phyloP scores from a whole-genome alignment of 2,329 filamentous ascomycete genomes.

The Colletotrichum gloeosporioides region DNA sequence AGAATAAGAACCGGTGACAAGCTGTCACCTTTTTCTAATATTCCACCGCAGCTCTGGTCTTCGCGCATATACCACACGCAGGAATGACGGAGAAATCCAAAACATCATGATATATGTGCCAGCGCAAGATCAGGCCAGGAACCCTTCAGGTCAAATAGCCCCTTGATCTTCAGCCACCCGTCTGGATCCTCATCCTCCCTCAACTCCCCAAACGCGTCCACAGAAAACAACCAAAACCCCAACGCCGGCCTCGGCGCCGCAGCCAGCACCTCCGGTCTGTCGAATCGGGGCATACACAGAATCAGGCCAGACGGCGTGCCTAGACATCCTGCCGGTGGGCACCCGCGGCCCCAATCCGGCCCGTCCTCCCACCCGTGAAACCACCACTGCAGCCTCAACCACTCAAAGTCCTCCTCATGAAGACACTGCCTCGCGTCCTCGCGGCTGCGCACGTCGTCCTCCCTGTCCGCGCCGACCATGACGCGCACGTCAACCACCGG shows the following conservation, averaged over 20 bases:
- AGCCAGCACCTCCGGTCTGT: neutral
- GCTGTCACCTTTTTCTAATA: neutral
- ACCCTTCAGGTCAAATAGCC: neutral
- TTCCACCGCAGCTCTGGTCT: neutral
- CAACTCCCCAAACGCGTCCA: neutral
- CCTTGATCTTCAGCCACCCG: neutral
- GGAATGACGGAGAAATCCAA: neutral
- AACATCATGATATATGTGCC: neutral
- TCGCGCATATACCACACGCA: neutral
- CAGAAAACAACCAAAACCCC: conserved; percentile 13
- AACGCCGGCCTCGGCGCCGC: conserved; percentile 9
- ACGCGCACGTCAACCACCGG: neutral
- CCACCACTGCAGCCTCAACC: conserved; percentile 11
- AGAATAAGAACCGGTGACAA: neutral
- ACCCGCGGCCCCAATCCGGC: neutral
- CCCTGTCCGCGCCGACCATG: neutral
- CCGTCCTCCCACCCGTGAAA: conserved; percentile 6
- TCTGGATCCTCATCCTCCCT: neutral
- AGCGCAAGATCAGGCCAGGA: conserved; percentile 9
- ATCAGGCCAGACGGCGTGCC: neutral
- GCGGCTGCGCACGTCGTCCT: neutral
- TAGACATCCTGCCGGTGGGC: conserved; percentile 2
- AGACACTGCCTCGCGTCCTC: neutral
- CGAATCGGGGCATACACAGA: neutral
- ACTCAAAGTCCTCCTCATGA: conserved; percentile 12